phyloP scores from a whole-genome alignment of 768 basidiomycete genomes.

The Mycena rosella region DNA sequence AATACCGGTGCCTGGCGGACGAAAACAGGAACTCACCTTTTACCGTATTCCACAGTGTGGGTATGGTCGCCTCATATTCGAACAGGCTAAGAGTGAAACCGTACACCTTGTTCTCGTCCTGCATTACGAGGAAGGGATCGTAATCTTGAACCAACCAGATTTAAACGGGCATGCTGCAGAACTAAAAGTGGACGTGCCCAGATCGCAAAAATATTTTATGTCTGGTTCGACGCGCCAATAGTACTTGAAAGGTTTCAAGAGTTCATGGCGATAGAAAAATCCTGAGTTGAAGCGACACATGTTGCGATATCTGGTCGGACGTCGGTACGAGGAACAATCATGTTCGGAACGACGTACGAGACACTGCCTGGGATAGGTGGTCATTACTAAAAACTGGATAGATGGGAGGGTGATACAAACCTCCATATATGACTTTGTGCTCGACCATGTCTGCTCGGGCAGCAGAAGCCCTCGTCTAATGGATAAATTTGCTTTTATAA shows the following conservation, averaged over 20 bases:
- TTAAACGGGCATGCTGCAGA: neutral
- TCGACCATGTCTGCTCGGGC: slow-evolving; percentile 79
- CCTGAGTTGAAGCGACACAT: slow-evolving; percentile 99
- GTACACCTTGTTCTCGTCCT: slow-evolving; percentile 87
- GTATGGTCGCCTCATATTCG: slow-evolving; percentile 89
- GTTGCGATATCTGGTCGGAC: slow-evolving; percentile 64
- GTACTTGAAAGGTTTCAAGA: slow-evolving; percentile 84
- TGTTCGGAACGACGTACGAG: slow-evolving; percentile 64
- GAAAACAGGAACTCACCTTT: slow-evolving; percentile 61
- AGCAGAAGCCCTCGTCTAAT: slow-evolving; percentile 68
- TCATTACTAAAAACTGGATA: slow-evolving; percentile 8
- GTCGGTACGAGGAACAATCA: neutral
- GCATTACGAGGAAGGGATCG: slow-evolving; percentile 92
- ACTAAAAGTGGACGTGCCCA: slow-evolving; percentile 53
- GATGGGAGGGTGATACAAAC: slow-evolving; percentile 49
- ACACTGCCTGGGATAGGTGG: slow-evolving; percentile 71
- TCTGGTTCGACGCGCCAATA: slow-evolving; percentile 90
- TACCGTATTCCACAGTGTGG: slow-evolving; percentile 85
- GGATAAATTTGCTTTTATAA: neutral
- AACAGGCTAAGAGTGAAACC: slow-evolving; percentile 90
- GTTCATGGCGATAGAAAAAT: slow-evolving; percentile 89
- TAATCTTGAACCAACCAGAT: slow-evolving; percentile 46
- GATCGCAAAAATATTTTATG: slow-evolving; percentile 89
- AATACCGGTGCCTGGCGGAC: neutral
- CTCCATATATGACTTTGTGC: slow-evolving; percentile 76